Conservation (phyloP, 2,329 filamentous ascomycete species). For the Lasiodiplodia sp. region DNA sequence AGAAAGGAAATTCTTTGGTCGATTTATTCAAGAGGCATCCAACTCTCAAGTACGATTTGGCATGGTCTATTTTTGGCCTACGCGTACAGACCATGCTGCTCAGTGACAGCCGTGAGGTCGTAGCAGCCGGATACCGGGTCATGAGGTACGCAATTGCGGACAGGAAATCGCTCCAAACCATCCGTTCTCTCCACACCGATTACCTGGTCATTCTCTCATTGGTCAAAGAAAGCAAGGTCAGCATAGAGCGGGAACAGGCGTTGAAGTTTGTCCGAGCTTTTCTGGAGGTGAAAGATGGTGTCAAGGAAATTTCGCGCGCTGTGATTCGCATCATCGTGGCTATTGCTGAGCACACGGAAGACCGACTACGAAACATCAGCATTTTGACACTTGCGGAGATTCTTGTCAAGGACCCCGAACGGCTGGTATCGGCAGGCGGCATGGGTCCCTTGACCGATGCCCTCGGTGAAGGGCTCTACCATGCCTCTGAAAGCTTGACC, state of each 20-base stretch:
- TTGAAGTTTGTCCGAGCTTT: conserved; percentile 96
- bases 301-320: conserved; percentile 83
- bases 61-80: conserved; percentile 93
- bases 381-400: conserved; percentile 93
- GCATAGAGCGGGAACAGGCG: conserved; percentile 94
- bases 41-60: conserved; percentile 93
- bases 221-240: conserved; percentile 95
- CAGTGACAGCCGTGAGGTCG: conserved; percentile 93
- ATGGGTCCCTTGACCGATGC: conserved; percentile 89
- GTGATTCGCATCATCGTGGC: conserved; percentile 90
- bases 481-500: conserved; percentile 87
- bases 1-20: conserved; percentile 89
- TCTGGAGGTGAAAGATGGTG: conserved; percentile 91
- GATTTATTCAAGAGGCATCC: conserved; percentile 94
- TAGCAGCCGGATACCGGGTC: conserved; percentile 92
- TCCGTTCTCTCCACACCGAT: conserved; percentile 87
- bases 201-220: conserved; percentile 90
- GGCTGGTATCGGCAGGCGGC: conserved; percentile 84
- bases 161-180: conserved; percentile 84
- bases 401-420: conserved; percentile 80
- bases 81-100: conserved; percentile 95
- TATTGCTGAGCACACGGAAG: conserved; percentile 84
- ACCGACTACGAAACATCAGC: conserved; percentile 87
- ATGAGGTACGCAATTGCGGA: conserved; percentile 95
- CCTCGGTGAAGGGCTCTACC: conserved; percentile 87